Evolutionary conservation across 805 yeast genomes (phyloP).

Genomic region (Ogataea allantospora): DNA sequence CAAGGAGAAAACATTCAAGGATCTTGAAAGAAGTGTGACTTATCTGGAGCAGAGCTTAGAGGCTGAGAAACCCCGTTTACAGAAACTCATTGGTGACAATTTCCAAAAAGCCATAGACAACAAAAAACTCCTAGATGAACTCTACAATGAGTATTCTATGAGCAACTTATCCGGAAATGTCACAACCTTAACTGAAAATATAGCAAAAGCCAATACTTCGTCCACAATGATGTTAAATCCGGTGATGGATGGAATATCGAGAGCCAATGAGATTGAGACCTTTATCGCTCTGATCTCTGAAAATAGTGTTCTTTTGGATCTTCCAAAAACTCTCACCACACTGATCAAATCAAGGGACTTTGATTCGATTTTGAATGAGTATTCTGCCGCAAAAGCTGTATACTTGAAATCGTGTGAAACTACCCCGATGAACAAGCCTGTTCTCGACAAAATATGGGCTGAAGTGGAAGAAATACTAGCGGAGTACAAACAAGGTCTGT

Average conservation of each 20-base stretch:
- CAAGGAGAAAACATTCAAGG: constrained; percentile 49
- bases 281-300: constrained; percentile 52
- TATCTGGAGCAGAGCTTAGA: constrained; percentile 49
- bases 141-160: constrained; percentile 50
- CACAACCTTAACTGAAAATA: constrained; percentile 33
- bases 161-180: constrained; percentile 24
- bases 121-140: constrained; percentile 61
- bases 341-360: constrained; percentile 52
- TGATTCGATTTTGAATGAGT: constrained; percentile 55
- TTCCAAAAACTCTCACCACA: constrained; percentile 48
- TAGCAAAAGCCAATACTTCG: constrained; percentile 47
- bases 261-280: constrained; percentile 46
- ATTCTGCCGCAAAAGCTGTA: constrained; percentile 43
- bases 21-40: constrained; percentile 47
- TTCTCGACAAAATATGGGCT: constrained; percentile 54
- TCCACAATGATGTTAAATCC: constrained; percentile 60
- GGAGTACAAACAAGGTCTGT: constrained; percentile 50
- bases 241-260: constrained; percentile 47
- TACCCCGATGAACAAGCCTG: constrained; percentile 21
- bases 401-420: constrained; percentile 11
- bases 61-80: constrained; percentile 48
- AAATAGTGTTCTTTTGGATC: constrained; percentile 52
- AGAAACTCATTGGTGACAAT: constrained; percentile 53
- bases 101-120: constrained; percentile 63
- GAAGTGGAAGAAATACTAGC: constrained; percentile 55